Evolutionary conservation across 768 basidiomycete genomes (phyloP).

Genomic region (Sistotremastrum suecicum): DNA sequence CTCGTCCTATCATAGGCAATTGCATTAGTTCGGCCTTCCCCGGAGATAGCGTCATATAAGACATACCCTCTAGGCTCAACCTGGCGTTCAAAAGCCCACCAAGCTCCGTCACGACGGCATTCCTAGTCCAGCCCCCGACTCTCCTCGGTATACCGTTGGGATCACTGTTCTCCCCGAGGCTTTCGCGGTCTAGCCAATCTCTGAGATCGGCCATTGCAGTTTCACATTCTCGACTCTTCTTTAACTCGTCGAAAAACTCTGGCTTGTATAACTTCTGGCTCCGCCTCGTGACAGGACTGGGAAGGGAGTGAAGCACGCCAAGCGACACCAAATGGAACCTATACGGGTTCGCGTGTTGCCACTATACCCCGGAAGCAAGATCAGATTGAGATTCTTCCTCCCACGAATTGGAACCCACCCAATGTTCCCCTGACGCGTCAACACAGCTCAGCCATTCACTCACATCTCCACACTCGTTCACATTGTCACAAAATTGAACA

Average conservation of each 20-base stretch:
- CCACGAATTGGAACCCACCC: constrained; percentile 25
- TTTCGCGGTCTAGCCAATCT: constrained; percentile 34
- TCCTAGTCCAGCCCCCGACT: constrained; percentile 34
- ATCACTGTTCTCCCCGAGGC: background rate
- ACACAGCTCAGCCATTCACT: constrained; percentile 67
- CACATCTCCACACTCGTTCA: constrained; percentile 60
- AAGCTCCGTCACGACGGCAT: constrained; percentile 38
- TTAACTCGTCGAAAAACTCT: constrained; percentile 58
- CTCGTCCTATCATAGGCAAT: constrained; percentile 6
- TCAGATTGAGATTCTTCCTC: background rate
- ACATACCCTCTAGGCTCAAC: background rate
- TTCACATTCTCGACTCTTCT: constrained; percentile 43
- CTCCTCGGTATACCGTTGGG: constrained; percentile 14
- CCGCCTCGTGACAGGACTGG: constrained; percentile 66
- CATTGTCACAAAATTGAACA: constrained; percentile 62
- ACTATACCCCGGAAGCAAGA: constrained; percentile 22
- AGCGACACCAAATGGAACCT: constrained; percentile 74
- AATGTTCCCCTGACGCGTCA: constrained; percentile 53
- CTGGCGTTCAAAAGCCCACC: constrained; percentile 42
- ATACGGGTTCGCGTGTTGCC: constrained; percentile 62
- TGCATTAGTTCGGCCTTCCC: constrained; percentile 16
- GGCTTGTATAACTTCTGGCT: constrained; percentile 83
- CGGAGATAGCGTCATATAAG: constrained; percentile 3
- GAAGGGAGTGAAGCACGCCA: constrained; percentile 78
- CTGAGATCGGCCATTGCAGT: constrained; percentile 41